phyloP scores from a whole-genome alignment of 2,329 filamentous ascomycete genomes.

The Mycosphaerelloides madeirae region DNA sequence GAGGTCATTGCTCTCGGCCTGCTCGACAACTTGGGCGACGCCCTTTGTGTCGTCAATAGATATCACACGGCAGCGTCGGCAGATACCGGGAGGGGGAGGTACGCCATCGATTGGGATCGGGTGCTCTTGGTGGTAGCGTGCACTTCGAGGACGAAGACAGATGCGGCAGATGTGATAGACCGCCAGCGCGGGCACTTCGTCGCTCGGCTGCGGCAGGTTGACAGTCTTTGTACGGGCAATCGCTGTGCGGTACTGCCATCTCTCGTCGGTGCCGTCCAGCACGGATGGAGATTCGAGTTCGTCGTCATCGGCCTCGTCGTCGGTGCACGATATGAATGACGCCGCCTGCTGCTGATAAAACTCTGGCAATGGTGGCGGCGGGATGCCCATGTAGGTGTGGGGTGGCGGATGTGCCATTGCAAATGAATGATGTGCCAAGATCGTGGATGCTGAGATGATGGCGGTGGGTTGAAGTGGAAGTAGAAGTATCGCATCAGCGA shows the following conservation, averaged over 20 bases:
- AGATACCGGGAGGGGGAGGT: slow-evolving; percentile 31
- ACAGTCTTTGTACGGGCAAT: background rate
- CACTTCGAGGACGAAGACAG: slow-evolving; percentile 31
- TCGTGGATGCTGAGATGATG: background rate
- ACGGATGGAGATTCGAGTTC: slow-evolving; percentile 5
- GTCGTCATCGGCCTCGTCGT: background rate
- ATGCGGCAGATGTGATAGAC: slow-evolving; percentile 34
- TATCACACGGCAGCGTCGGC: slow-evolving; percentile 29
- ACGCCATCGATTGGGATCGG: slow-evolving; percentile 30
- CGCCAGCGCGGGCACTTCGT: slow-evolving; percentile 24
- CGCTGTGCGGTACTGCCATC: background rate
- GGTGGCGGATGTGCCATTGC: slow-evolving; percentile 11
- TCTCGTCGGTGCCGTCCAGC: slow-evolving; percentile 5
- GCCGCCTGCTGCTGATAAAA: slow-evolving; percentile 19
- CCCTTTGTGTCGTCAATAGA: slow-evolving; percentile 20
- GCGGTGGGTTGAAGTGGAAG: background rate
- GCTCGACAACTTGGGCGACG: slow-evolving; percentile 15
- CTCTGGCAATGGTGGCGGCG: slow-evolving; percentile 27
- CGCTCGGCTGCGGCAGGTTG: background rate
- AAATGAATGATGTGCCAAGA: slow-evolving; percentile 13
- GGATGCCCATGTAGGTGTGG: slow-evolving; percentile 18
- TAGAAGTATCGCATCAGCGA: no score
- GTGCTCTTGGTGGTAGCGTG: slow-evolving; percentile 31
- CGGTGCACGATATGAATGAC: background rate
- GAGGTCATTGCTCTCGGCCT: slow-evolving; percentile 25